Conservation (phyloP, 208 protist genomes). For the Trypanosoma avium region DNA sequence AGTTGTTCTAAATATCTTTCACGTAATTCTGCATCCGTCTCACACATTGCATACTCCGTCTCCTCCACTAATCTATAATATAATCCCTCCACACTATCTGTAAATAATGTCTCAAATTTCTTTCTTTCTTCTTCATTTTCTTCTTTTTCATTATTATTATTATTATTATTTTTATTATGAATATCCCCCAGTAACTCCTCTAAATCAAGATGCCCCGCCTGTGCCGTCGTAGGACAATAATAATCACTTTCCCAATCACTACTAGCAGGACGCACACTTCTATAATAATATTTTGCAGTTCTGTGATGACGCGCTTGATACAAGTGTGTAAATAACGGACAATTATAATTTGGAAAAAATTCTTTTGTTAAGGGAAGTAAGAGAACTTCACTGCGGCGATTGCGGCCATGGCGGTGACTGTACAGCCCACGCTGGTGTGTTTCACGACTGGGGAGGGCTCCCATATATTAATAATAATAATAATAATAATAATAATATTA, state of each 20-base stretch:
- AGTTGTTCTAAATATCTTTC: slow-evolving; percentile 54
- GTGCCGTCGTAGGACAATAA: slow-evolving; percentile 52
- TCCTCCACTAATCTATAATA: slow-evolving; percentile 63
- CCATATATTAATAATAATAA: slow-evolving; percentile 32
- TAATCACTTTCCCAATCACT: slow-evolving; percentile 55
- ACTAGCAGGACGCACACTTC: slow-evolving; percentile 42
- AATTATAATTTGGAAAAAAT: slow-evolving; percentile 67
- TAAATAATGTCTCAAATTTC: slow-evolving; percentile 45
- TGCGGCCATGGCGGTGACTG: slow-evolving; percentile 74
- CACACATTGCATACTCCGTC: slow-evolving; percentile 63
- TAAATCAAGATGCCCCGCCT: slow-evolving; percentile 28
- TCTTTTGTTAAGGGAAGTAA: slow-evolving; percentile 63
- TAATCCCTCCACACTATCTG: slow-evolving; percentile 61
- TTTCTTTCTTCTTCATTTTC: too few relatives aligned
- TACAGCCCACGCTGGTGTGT: slow-evolving; percentile 75
- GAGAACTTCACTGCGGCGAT: slow-evolving; percentile 68
- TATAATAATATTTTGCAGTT: slow-evolving; percentile 83
- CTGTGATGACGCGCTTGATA: slow-evolving; percentile 54
- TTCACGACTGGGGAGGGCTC: slow-evolving; percentile 71
- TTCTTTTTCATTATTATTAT: too few relatives aligned
- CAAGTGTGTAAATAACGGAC: slow-evolving; percentile 58
- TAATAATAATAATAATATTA: slow-evolving; percentile 8
- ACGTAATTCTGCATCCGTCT: slow-evolving; percentile 61
- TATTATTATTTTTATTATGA: slow-evolving; percentile 22
- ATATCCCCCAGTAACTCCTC: neutral